Percentiles rank a stretch among this genome's conserved stretches.
Evolutionary conservation across 768 basidiomycete species (phyloP).

Genomic region (Calvatia gigantea): DNA sequence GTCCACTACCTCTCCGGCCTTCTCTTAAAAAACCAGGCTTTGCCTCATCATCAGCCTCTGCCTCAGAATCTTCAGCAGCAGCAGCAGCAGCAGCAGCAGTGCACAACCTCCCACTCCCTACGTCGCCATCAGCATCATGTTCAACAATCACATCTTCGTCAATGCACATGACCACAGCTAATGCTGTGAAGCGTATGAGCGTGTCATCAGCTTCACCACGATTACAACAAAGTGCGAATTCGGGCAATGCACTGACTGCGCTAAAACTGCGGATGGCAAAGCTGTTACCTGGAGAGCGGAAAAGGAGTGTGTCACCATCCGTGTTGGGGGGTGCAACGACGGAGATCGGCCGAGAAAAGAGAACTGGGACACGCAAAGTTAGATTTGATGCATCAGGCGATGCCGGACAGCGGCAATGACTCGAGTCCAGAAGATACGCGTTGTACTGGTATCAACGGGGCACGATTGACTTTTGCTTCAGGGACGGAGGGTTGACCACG

Average conservation of each 20-base stretch:
- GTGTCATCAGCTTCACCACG: neutral
- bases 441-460: neutral
- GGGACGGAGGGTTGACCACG: neutral
- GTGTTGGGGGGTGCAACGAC: neutral
- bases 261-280: conserved; percentile 3
- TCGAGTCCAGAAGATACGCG: neutral
- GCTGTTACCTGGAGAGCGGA: conserved; percentile 4
- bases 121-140: conserved; percentile 7
- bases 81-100: conserved; percentile 49
- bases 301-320: neutral
- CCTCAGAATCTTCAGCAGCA: conserved; percentile 32
- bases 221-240: neutral
- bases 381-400: neutral
- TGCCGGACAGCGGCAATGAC: neutral
- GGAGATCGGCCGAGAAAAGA: neutral
- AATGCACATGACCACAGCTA: neutral
- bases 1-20: conserved; percentile 56
- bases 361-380: neutral
- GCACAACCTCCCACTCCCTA: conserved; percentile 36
- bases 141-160: conserved; percentile 7
- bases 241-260: neutral
- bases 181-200: neutral
- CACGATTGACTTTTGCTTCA: neutral
- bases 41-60: conserved; percentile 32
- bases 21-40: conserved; percentile 55